Conservation (phyloP, 805 yeast species). For the Wickerhamiella siamensis region DNA sequence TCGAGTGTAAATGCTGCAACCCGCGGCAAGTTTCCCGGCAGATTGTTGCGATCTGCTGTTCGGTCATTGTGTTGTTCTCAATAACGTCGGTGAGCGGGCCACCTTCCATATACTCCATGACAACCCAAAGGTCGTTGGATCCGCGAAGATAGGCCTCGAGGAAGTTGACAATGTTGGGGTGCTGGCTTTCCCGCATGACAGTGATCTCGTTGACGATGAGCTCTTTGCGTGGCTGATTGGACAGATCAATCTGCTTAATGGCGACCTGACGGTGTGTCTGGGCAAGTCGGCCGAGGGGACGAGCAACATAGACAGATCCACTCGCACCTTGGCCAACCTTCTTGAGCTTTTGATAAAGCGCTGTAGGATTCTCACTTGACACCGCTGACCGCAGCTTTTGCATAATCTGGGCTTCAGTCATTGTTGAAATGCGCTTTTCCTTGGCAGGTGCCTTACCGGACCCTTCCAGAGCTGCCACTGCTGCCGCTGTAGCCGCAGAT, state of each 20-base stretch:
- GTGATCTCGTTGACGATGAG: conserved; percentile 87
- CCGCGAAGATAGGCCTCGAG: conserved; percentile 79
- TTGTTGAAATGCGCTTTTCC: conserved; percentile 41
- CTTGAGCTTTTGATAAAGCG: conserved; percentile 36
- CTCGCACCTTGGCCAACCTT: conserved; percentile 98
- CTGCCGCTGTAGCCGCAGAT: conserved; percentile 32
- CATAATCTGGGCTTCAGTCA: conserved; percentile 81
- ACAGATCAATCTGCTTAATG: conserved; percentile 87
- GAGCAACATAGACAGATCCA: conserved; percentile 91
- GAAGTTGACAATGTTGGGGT: conserved; percentile 88
- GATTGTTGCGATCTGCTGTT: conserved; percentile 81
- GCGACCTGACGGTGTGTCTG: conserved; percentile 42
- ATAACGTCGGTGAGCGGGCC: conserved; percentile 94
- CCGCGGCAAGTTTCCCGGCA: conserved; percentile 87
- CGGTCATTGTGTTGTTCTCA: conserved; percentile 70
- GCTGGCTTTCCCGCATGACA: conserved; percentile 93
- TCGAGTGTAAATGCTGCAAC: conserved; percentile 76
- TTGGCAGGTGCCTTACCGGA: conserved; percentile 12
- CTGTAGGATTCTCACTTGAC: conserved; percentile 71
- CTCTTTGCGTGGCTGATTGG: conserved; percentile 87
- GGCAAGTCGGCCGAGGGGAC: conserved; percentile 30
- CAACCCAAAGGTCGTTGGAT: conserved; percentile 74
- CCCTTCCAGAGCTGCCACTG: conserved; percentile 21
- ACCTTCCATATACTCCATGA: conserved; percentile 99
- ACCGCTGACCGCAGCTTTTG: conserved; percentile 73